Conservation (phyloP, 2,329 filamentous ascomycete genomes). For the Simplicillium aogashimaense region DNA sequence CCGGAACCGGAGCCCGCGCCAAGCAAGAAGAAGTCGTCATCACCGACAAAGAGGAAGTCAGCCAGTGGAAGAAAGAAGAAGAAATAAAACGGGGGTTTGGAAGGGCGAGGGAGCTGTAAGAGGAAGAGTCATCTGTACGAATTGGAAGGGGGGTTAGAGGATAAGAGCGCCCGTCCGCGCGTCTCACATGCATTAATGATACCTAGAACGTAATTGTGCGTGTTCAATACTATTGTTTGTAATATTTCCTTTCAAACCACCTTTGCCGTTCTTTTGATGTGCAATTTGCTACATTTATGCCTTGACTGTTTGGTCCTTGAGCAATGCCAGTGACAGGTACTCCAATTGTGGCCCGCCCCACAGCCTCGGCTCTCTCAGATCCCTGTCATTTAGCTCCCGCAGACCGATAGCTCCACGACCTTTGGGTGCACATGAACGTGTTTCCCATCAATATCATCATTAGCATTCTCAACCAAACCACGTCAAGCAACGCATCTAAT, state of each 20-base stretch:
- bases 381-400: constrained; percentile 11
- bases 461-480: too few species aligned
- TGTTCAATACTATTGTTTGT: not conserved
- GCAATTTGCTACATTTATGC: too few species aligned
- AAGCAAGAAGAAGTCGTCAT: constrained; percentile 29
- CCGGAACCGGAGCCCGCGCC: constrained; percentile 18
- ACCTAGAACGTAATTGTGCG: not conserved
- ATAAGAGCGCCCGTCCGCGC: not conserved
- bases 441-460: too few species aligned
- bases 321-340: too few species aligned
- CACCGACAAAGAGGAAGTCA: constrained; percentile 30
- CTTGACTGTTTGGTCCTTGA: too few species aligned
- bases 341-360: not conserved
- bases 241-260: not conserved
- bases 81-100: constrained; percentile 17
- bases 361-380: constrained; percentile 16
- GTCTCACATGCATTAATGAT: constrained; percentile 2
- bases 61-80: constrained; percentile 18
- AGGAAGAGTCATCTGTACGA: constrained; percentile 1
- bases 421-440: too few species aligned
- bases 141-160: not conserved
- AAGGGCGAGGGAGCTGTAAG: not conserved
- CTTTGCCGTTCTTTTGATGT: not conserved
- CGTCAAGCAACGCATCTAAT: too few species aligned
- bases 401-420: too few species aligned